phyloP scores from a whole-genome alignment of 1,284 basidiomycete species.

The Tranzscheliella williamsii region DNA sequence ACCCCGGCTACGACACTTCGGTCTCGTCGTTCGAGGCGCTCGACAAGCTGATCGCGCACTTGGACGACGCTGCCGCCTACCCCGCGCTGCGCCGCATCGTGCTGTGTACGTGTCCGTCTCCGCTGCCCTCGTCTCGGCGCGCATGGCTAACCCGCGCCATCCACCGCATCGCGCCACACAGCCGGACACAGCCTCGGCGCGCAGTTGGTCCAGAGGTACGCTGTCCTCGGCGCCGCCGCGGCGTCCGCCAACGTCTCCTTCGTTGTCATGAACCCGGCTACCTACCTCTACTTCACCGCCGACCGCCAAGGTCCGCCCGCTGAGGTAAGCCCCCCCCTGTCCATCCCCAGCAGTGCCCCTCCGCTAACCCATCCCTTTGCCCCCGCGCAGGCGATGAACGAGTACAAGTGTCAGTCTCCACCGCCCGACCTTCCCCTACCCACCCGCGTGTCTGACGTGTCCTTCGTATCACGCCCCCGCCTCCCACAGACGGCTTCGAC shows the following conservation, averaged over 20 bases:
- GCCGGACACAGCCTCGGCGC: constrained; percentile 40
- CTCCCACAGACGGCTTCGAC: constrained; percentile 23
- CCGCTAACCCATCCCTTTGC: neutral
- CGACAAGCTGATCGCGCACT: constrained; percentile 17
- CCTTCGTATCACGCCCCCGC: neutral
- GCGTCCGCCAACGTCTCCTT: neutral
- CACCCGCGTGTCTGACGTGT: no score
- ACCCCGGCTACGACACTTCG: constrained; percentile 3
- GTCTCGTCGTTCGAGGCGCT: constrained; percentile 37
- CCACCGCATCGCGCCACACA: neutral
- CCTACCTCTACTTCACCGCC: constrained; percentile 21
- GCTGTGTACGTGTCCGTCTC: constrained; percentile 17
- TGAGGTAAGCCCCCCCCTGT: constrained; percentile 1
- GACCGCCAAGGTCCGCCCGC: constrained; percentile 6
- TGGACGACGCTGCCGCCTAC: neutral
- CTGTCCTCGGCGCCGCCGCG: constrained; percentile 10
- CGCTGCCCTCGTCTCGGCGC: no score
- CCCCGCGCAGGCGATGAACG: constrained; percentile 11
- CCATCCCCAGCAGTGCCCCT: neutral
- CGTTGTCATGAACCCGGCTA: constrained; percentile 32
- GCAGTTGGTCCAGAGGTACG: constrained; percentile 33
- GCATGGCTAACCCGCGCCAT: neutral
- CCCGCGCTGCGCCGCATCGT: constrained; percentile 8
- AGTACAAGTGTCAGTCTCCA: constrained; percentile 38
- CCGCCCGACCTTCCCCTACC: no score